Base-by-base conservation (phyloP, 805 yeast species). In the Kuraishia molischiana region DNA sequence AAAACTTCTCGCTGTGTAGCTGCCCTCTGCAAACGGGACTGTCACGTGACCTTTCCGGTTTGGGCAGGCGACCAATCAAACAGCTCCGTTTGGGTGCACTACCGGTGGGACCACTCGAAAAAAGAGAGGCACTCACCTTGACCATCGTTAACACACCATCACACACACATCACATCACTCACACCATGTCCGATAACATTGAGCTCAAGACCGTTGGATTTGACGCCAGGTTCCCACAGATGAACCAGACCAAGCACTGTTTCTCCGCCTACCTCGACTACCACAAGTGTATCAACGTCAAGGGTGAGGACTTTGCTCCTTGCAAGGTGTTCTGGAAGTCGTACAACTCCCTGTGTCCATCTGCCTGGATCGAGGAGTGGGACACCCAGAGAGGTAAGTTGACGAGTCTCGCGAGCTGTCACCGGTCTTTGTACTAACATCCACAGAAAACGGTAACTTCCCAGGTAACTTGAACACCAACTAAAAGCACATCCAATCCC, bases 221-320 rank as follows among this genome's bases (percentile, higher is more conserved):
- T 69, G 95, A 85, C 64, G 82, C 95, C 56, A 81, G 96, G 66
- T 89, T 89, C 79, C 97, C 98, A 51, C 78, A 86, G 73, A 89
- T 79, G 66, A 90, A 90, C 79, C 98, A 90, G 69, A 85, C 97
- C 56, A 87, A 83, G 71, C 96, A 90, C 74, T 92, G 97, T 74
- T 94, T 90, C 79, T 97, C 90, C 72, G 75, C 90, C 52, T 92
- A 90, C 71, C 86, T 92, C 56, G 98, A 92, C 67, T 92, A 90
- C 79, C 92, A 84, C 81, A 89, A 87, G 67, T 92, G 98, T 73
- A 77, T 92, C 61, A 83, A 79, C 56, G 86, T 89, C 50, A 90
- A 90, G 71, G 98, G 98, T 59, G 97, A 90, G 69, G 97, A 89
- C 45, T 92, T 92, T 59, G 95, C 89, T 54, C 97, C 97, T 58